Conservation (phyloP, 139 green algal species). For the Raphidocelis subcapitata region DNA sequence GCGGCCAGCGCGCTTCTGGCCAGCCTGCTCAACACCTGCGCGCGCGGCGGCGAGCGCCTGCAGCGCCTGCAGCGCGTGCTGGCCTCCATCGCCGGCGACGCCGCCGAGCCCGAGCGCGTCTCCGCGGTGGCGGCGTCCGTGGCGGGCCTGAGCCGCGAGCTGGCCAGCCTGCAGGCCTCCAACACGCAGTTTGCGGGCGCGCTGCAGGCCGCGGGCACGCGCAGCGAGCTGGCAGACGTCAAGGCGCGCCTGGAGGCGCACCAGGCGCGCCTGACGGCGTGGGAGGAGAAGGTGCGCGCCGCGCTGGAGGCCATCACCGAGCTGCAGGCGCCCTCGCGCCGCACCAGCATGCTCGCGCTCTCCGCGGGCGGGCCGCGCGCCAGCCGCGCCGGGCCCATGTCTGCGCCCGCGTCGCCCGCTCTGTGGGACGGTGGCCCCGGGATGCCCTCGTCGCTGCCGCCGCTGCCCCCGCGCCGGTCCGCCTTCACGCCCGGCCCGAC, state of each 20-base stretch:
- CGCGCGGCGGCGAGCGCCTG: slow-evolving; percentile 21
- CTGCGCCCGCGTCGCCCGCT: slow-evolving; percentile 15
- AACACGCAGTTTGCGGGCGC: slow-evolving; percentile 22
- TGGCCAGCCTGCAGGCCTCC: slow-evolving; percentile 19
- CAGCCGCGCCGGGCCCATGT: neutral
- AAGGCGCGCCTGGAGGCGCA: slow-evolving; percentile 23
- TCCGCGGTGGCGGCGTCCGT: slow-evolving; percentile 7
- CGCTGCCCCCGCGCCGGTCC: neutral
- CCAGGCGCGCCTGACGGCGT: slow-evolving; percentile 10
- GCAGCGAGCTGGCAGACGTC: slow-evolving; percentile 23
- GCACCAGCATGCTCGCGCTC: slow-evolving; percentile 19
- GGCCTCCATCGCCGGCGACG: slow-evolving; percentile 22
- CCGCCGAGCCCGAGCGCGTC: slow-evolving; percentile 25
- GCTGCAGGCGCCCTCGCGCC: slow-evolving; percentile 21
- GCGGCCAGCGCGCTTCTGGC: slow-evolving; percentile 19
- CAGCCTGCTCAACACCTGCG: slow-evolving; percentile 16
- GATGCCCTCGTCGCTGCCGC: no score
- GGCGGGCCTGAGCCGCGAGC: slow-evolving; percentile 12
- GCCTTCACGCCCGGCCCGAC: slow-evolving; percentile 25
- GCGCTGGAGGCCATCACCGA: slow-evolving; percentile 20
- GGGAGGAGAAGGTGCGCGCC: slow-evolving; percentile 26
- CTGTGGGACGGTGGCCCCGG: slow-evolving; percentile 6
- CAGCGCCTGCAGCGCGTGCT: slow-evolving; percentile 23
- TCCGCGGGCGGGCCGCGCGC: neutral
- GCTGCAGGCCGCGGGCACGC: slow-evolving; percentile 21